A percentile compares a stretch with the other conserved stretches of the same genome.
phyloP scores from a whole-genome alignment of 139 green algal species.

The Limnomonas spitsbergensis region DNA sequence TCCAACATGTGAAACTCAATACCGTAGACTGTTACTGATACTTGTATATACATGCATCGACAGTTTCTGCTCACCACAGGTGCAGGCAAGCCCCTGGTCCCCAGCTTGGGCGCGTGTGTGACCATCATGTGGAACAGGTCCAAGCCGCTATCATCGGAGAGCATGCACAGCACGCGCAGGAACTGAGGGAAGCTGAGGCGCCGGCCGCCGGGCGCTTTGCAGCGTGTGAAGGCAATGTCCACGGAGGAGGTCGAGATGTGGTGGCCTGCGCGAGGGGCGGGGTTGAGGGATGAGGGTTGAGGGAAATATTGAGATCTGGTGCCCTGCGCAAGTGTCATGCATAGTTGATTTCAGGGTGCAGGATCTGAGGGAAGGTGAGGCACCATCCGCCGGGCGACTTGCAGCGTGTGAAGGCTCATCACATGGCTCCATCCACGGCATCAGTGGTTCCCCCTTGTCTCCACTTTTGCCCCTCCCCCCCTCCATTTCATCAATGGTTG shows the following conservation, averaged over 20 bases:
- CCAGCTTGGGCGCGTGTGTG: background rate
- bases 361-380: constrained; percentile 13
- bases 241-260: constrained; percentile 9
- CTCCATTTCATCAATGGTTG: no score
- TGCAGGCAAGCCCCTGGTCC: background rate
- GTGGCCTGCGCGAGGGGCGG: no score
- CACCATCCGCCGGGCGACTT: background rate
- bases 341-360: no score
- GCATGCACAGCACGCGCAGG: constrained; percentile 8
- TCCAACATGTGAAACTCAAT: no score
- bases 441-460: no score
- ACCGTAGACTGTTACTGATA: no score
- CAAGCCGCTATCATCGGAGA: constrained; percentile 6
- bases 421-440: no score
- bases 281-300: no score
- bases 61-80: constrained; percentile 2
- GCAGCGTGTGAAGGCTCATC: constrained; percentile 13
- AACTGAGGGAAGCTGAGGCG: constrained; percentile 15
- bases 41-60: no score
- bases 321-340: no score
- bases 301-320: no score
- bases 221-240: constrained; percentile 16
- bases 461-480: no score
- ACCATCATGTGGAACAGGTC: background rate
- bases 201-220: background rate